Conservation (phyloP, 257 asterid genomes). For the Fraxinus americana region DNA sequence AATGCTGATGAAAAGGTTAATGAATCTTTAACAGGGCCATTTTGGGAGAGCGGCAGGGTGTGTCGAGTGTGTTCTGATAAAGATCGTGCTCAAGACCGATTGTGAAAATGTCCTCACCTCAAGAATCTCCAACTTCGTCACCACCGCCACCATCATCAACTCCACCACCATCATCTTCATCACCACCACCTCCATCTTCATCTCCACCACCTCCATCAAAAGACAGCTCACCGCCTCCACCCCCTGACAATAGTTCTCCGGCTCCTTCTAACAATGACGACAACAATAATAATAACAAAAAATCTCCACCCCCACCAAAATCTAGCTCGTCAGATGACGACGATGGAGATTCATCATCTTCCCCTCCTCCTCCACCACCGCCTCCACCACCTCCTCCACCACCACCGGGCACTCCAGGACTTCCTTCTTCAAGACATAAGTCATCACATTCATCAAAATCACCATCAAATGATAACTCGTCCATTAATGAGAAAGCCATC, state of each 20-base stretch:
- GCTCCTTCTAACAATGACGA: conserved; percentile 13
- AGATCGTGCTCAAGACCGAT: background rate
- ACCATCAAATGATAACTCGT: conserved; percentile 19
- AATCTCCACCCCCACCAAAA: conserved; percentile 34
- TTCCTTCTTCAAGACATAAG: conserved; percentile 23
- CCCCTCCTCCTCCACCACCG: conserved; percentile 1
- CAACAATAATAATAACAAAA: background rate
- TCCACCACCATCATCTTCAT: conserved; percentile 16
- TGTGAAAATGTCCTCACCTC: conserved; percentile 27
- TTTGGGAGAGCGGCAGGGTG: conserved; percentile 64
- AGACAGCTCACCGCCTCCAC: conserved; percentile 12
- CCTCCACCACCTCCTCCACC: conserved; percentile 29
- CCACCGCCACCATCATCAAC: background rate
- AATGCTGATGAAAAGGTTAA: no score
- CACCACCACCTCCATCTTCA: background rate
- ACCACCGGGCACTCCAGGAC: conserved; percentile 26
- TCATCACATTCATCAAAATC: conserved; percentile 15
- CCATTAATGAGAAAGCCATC: conserved; percentile 29
- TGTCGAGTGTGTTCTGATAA: conserved; percentile 11
- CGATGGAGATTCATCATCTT: conserved; percentile 24
- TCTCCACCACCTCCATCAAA: conserved; percentile 13
- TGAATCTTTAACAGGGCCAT: conserved; percentile 22
- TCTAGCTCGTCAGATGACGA: conserved; percentile 23
- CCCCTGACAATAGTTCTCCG: conserved; percentile 14
- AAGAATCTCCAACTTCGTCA: conserved; percentile 29